These are phyloP conservation scores for Mercurialis annua DNA, from an alignment of 345 rosid species.

Conservation along the genomic window DNA sequence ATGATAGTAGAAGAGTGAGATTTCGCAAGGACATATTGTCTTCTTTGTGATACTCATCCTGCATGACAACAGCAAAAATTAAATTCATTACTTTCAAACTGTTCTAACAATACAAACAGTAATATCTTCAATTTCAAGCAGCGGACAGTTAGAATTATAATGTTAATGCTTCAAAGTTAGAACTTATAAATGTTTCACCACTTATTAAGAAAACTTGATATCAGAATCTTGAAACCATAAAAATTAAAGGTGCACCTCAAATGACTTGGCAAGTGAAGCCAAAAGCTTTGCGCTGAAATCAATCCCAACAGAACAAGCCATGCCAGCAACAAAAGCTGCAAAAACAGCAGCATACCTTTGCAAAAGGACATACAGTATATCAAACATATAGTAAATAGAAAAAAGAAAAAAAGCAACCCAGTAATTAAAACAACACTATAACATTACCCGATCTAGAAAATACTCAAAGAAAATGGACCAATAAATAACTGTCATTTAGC, in stretches of 20 bases:
- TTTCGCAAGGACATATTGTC: constrained; percentile 78
- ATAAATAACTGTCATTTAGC: background rate
- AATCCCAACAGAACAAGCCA: constrained; percentile 76
- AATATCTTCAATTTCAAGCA: background rate
- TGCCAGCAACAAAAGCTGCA: constrained; percentile 90
- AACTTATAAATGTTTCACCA: background rate
- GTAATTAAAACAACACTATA: background rate
- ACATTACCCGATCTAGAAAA: background rate
- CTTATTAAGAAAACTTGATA: background rate
- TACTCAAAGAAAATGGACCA: background rate
- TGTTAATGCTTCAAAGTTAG: background rate
- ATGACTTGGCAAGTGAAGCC: constrained; percentile 68
- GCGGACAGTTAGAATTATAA: background rate
- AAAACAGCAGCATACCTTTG: constrained; percentile 78
- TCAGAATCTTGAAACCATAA: background rate
- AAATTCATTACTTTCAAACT: background rate
- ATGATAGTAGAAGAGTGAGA: constrained; percentile 72
- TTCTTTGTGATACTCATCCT: constrained; percentile 79
- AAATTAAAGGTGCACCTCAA: constrained; percentile 48
- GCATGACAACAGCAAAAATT: constrained; percentile 19
- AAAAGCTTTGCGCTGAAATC: constrained; percentile 87
- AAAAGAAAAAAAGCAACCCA: background rate
- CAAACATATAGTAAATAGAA: background rate
- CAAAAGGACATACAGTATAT: constrained; percentile 6
- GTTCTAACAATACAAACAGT: background rate